phyloP scores from a whole-genome alignment of 805 yeast species.

The Ogataea paradorogensis region DNA sequence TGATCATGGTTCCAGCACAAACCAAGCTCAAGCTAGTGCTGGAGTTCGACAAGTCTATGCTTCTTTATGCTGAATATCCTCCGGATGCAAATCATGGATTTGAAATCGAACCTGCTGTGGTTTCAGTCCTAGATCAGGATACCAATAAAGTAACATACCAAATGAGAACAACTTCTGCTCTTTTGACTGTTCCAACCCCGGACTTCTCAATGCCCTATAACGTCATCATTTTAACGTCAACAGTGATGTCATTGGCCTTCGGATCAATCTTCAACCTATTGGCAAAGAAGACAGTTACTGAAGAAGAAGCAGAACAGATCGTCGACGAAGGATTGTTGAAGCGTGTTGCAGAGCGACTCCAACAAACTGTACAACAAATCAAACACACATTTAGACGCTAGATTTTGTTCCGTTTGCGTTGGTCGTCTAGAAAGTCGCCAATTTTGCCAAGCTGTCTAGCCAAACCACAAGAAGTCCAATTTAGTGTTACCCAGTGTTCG shows the following conservation, averaged over 20 bases:
- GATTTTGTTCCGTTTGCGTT: slow-evolving; percentile 9
- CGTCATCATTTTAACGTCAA: slow-evolving; percentile 89
- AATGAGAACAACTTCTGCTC: slow-evolving; percentile 79
- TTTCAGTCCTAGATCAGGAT: slow-evolving; percentile 46
- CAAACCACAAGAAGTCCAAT: slow-evolving; percentile 12
- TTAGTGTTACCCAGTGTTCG: slow-evolving; percentile 17
- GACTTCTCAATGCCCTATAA: slow-evolving; percentile 99
- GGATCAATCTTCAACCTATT: slow-evolving; percentile 82
- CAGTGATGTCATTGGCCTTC: slow-evolving; percentile 88
- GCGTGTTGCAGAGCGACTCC: slow-evolving; percentile 8
- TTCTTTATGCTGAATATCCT: slow-evolving; percentile 90
- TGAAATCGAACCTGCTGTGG: slow-evolving; percentile 86
- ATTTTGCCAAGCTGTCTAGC: slow-evolving; percentile 10
- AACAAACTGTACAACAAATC: slow-evolving; percentile 1
- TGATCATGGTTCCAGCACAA: slow-evolving; percentile 59
- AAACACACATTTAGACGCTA: slow-evolving; percentile 1
- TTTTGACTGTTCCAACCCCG: slow-evolving; percentile 89
- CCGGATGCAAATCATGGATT: slow-evolving; percentile 99
- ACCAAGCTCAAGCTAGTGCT: slow-evolving; percentile 62
- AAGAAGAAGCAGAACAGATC: slow-evolving; percentile 56
- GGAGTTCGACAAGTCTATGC: slow-evolving; percentile 82
- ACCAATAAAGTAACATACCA: slow-evolving; percentile 37
- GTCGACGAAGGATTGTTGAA: slow-evolving; percentile 18
- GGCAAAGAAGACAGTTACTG: slow-evolving; percentile 70
- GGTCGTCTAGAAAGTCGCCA: slow-evolving; percentile 10